Evolutionary conservation across 129 eudicot species (phyloP).

Genomic region (Arctium lappa): DNA sequence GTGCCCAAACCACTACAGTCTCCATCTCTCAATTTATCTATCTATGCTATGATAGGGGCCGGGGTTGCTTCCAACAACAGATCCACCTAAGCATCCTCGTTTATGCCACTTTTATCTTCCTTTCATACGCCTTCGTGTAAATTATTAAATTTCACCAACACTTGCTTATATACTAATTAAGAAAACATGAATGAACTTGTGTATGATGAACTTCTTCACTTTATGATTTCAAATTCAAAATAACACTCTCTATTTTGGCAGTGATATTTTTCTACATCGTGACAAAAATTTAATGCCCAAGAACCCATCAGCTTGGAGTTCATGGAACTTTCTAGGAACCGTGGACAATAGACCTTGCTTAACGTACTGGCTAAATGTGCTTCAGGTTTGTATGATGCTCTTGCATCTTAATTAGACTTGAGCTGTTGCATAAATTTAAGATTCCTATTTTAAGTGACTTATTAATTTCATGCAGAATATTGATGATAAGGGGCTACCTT

Average conservation of each 20-base stretch:
- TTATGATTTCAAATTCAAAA: not conserved
- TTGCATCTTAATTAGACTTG: not conserved
- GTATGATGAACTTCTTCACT: not conserved
- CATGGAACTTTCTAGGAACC: constrained; percentile 94
- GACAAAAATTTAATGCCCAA: constrained; percentile 82
- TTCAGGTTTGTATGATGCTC: constrained; percentile 54
- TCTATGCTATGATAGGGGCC: too few relatives aligned
- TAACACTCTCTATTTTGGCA: constrained; percentile 28
- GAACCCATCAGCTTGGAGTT: constrained; percentile 94
- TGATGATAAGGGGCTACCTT: constrained; percentile 50
- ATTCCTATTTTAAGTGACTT: too few relatives aligned
- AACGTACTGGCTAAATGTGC: constrained; percentile 92
- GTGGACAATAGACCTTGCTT: constrained; percentile 62
- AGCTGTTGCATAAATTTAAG: not conserved
- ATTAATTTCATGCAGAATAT: constrained; percentile 55
- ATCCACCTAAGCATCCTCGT: too few relatives aligned
- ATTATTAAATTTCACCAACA: too few relatives aligned
- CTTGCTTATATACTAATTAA: too few relatives aligned
- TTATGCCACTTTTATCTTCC: too few relatives aligned
- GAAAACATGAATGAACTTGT: not conserved
- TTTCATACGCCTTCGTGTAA: too few relatives aligned
- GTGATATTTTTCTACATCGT: constrained; percentile 87
- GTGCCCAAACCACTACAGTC: too few relatives aligned
- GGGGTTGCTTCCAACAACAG: too few relatives aligned
- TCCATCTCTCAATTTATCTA: too few relatives aligned